A percentile compares a stretch with the other conserved stretches of the same genome.
Evolutionary conservation across 2,329 filamentous ascomycete genomes (phyloP).

Genomic region (Fusarium nematophilum): DNA sequence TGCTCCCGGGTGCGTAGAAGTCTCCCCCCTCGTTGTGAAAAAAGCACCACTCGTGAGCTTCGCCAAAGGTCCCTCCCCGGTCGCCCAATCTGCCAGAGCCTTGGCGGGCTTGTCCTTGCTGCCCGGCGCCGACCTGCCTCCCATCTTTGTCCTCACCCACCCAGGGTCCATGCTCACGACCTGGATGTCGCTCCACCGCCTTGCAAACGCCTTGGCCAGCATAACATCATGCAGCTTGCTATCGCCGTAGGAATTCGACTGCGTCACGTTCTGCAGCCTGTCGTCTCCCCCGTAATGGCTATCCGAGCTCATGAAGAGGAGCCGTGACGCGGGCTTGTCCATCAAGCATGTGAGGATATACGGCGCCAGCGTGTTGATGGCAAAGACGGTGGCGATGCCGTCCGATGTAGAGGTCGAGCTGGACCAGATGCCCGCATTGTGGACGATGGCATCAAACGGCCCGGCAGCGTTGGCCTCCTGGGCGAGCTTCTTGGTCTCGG

Average conservation of each 20-base stretch:
- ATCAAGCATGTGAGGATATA: slow-evolving; percentile 34
- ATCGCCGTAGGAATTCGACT: slow-evolving; percentile 33
- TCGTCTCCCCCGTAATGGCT: slow-evolving; percentile 34
- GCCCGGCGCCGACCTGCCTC: slow-evolving; percentile 26
- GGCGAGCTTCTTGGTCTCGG: slow-evolving; percentile 32
- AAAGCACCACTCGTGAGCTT: slow-evolving; percentile 23
- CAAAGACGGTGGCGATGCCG: slow-evolving; percentile 31
- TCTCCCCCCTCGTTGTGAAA: slow-evolving; percentile 21
- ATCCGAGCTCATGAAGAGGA: slow-evolving; percentile 35
- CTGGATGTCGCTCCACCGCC: slow-evolving; percentile 26
- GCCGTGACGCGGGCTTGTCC: slow-evolving; percentile 17
- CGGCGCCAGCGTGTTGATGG: slow-evolving; percentile 33
- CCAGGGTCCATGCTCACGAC: slow-evolving; percentile 36
- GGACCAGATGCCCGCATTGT: slow-evolving; percentile 37
- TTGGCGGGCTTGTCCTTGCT: slow-evolving; percentile 9
- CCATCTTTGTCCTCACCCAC: slow-evolving; percentile 39
- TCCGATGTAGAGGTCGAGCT: slow-evolving; percentile 26
- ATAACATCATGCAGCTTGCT: slow-evolving; percentile 37
- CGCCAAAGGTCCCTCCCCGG: slow-evolving; percentile 20
- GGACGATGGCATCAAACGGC: slow-evolving; percentile 32
- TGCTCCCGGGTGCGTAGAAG: slow-evolving; percentile 22
- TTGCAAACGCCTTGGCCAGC: slow-evolving; percentile 33
- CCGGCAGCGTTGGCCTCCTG: slow-evolving; percentile 27
- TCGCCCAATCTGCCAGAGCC: slow-evolving; percentile 26
- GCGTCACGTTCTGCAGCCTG: slow-evolving; percentile 19